A percentile compares a stretch with the other conserved stretches of the same genome.
Evolutionary conservation across 768 basidiomycete genomes (phyloP).

Genomic region (Dacryopinax primogenitus): DNA sequence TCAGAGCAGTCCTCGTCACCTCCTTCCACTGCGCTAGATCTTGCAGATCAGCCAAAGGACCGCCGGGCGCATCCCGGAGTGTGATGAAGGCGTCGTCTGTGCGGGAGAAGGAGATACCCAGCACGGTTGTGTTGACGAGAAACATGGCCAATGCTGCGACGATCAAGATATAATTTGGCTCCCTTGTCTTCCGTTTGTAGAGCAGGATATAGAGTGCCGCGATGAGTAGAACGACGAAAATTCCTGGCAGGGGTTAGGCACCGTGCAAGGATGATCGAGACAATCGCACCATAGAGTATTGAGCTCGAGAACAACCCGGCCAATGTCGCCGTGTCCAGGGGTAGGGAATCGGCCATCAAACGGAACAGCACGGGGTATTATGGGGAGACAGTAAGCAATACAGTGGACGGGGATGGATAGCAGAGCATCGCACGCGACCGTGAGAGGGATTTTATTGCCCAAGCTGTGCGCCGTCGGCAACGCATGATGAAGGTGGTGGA

Average conservation of each 20-base stretch:
- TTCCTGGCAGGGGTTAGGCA: constrained; percentile 17
- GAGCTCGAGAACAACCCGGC: constrained; percentile 26
- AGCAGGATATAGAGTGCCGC: constrained; percentile 27
- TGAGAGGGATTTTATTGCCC: background rate
- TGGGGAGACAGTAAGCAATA: background rate
- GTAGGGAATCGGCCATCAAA: background rate
- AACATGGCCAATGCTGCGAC: constrained; percentile 26
- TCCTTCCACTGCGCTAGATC: constrained; percentile 1
- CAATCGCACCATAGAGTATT: constrained; percentile 22
- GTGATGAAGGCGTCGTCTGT: constrained; percentile 30
- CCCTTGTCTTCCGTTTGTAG: constrained; percentile 21
- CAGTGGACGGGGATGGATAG: background rate
- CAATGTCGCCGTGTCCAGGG: background rate
- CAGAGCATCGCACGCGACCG: background rate
- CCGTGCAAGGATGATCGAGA: background rate
- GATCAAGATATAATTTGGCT: constrained; percentile 26
- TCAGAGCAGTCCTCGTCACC: background rate
- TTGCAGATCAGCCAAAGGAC: background rate
- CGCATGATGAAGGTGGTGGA: background rate
- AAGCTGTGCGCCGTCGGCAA: background rate
- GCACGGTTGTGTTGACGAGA: constrained; percentile 27
- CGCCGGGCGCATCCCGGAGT: constrained; percentile 15
- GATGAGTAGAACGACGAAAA: constrained; percentile 25
- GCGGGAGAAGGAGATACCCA: constrained; percentile 29
- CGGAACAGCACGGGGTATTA: background rate